These are phyloP conservation scores for Ceratocystis lukuohia DNA, from an alignment of 2,329 filamentous ascomycete genomes.

Conservation along the genomic window DNA sequence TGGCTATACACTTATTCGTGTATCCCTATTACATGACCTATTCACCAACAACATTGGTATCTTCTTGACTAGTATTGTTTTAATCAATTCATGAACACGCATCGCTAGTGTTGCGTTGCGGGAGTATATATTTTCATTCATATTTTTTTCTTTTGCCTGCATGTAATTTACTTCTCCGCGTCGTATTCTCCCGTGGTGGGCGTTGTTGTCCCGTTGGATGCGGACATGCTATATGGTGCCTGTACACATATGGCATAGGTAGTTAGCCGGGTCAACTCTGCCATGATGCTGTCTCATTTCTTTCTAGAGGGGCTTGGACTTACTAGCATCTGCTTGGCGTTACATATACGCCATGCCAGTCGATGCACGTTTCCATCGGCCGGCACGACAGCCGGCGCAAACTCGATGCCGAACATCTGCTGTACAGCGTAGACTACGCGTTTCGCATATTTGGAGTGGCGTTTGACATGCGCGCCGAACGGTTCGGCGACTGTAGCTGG, in stretches of 20 bases:
- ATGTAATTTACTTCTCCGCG: conserved; percentile 18
- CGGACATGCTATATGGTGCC: conserved; percentile 61
- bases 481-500: conserved; percentile 64
- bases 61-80: neutral
- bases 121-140: neutral
- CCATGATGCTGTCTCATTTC: too few species aligned
- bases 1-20: neutral
- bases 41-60: too few species aligned
- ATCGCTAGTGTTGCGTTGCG: neutral
- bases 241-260: conserved; percentile 24
- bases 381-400: conserved; percentile 80
- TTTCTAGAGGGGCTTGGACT: conserved; percentile 19
- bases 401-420: conserved; percentile 95
- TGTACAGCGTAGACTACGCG: conserved; percentile 87
- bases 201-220: conserved; percentile 48
- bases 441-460: conserved; percentile 77
- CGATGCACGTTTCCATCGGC: conserved; percentile 85
- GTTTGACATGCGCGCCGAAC: conserved; percentile 74
- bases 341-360: conserved; percentile 85
- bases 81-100: neutral
- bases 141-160: neutral
- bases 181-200: conserved; percentile 35
- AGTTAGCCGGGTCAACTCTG: neutral
- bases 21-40: neutral
- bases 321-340: conserved; percentile 89